phyloP scores from a whole-genome alignment of 176 grass and related monocot species.

The Panicum miliaceum region DNA sequence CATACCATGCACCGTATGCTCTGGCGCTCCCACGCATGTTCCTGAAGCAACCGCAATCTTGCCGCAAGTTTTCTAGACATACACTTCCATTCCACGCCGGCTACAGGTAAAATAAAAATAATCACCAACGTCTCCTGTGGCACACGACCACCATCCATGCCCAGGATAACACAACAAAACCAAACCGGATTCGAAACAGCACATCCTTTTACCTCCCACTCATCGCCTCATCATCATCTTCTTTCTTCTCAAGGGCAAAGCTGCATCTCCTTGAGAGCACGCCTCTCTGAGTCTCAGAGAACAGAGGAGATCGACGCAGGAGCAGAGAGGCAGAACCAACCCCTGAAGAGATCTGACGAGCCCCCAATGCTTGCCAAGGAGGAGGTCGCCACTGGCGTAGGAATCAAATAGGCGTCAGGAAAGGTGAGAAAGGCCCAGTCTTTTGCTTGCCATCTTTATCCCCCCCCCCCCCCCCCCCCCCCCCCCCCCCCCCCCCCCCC shows the following conservation, averaged over 20 bases:
- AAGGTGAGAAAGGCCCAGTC: conserved; percentile 37
- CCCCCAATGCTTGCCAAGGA: conserved; percentile 32
- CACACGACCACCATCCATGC: conserved; percentile 29
- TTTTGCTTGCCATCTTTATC: conserved; percentile 26
- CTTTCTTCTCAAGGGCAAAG: not conserved
- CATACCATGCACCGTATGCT: not conserved
- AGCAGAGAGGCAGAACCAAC: not conserved
- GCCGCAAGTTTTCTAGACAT: conserved; percentile 13
- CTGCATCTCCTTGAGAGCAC: not conserved
- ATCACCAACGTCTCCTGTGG: not conserved
- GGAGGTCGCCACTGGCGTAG: conserved; percentile 24
- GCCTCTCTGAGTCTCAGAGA: not conserved
- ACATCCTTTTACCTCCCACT: conserved; percentile 3
- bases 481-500: not conserved
- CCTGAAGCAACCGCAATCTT: conserved; percentile 40
- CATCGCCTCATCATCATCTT: not conserved
- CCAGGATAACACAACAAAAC: conserved; percentile 28
- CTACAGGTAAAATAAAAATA: conserved; percentile 11
- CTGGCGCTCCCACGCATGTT: conserved; percentile 2
- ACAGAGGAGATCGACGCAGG: not conserved
- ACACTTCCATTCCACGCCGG: conserved; percentile 45
- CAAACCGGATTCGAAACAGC: conserved; percentile 6
- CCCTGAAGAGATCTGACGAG: not conserved
- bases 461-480: not conserved
- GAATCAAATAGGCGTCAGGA: conserved; percentile 40